Percentiles rank a stretch among this genome's conserved stretches.
These are phyloP conservation scores for Pezicula carpinea DNA, from an alignment of 2,329 filamentous ascomycete genomes.

Conservation along the genomic window DNA sequence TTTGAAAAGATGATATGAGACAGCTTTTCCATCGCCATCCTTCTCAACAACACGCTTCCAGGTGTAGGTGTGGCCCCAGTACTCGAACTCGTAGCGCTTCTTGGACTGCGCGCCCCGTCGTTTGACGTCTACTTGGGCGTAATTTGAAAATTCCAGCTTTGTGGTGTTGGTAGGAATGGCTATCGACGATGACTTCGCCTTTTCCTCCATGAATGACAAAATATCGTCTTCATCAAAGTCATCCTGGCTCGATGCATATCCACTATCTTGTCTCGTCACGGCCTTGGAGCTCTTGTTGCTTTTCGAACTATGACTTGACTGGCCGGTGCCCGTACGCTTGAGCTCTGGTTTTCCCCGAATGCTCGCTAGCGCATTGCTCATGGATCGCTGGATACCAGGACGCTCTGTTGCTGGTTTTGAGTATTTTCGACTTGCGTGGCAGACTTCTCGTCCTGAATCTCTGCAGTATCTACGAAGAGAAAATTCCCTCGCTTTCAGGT, in stretches of 20 bases:
- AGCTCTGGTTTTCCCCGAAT: constrained; percentile 45
- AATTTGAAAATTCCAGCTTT: constrained; percentile 95
- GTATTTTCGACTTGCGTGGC: constrained; percentile 73
- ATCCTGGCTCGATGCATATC: constrained; percentile 47
- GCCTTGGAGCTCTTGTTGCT: constrained; percentile 10
- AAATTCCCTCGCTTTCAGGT: constrained; percentile 80
- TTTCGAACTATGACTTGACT: constrained; percentile 11
- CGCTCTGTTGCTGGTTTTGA: constrained; percentile 45
- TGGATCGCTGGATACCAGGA: constrained; percentile 43
- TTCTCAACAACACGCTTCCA: constrained; percentile 75
- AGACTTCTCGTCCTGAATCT: constrained; percentile 89
- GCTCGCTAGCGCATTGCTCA: constrained; percentile 47
- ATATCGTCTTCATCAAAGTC: constrained; percentile 24
- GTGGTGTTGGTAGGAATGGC: constrained; percentile 65
- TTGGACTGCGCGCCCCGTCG: constrained; percentile 60
- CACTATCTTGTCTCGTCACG: constrained; percentile 42
- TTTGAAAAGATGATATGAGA: constrained; percentile 77
- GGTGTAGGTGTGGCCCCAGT: constrained; percentile 82
- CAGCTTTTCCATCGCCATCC: constrained; percentile 56
- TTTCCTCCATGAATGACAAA: constrained; percentile 24
- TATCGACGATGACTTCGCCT: constrained; percentile 18
- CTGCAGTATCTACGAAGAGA: constrained; percentile 88
- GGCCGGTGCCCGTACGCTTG: constrained; percentile 27
- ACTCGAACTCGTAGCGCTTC: constrained; percentile 86
- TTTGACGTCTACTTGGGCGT: constrained; percentile 82